These are phyloP conservation scores for Corylus avellana DNA, from an alignment of 306 rosid species.

Conservation along the genomic window DNA sequence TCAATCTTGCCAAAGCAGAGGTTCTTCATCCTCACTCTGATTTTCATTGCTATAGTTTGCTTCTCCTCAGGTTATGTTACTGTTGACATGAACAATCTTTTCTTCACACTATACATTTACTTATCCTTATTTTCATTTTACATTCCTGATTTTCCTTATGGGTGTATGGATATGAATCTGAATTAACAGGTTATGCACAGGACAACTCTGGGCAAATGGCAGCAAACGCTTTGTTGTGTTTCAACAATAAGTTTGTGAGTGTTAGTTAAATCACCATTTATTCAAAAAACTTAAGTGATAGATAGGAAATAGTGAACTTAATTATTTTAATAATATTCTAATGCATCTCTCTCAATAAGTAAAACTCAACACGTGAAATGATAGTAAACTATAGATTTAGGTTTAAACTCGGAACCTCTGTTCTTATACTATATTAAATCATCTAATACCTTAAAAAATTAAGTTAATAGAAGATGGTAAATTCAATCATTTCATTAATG, in stretches of 20 bases:
- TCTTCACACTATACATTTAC: background rate
- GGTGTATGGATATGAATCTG: background rate
- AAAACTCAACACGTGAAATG: too few relatives aligned
- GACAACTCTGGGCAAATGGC: constrained; percentile 36
- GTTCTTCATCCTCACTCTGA: constrained; percentile 13
- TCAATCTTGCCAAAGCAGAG: constrained; percentile 20
- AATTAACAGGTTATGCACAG: constrained; percentile 44
- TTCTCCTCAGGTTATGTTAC: constrained; percentile 40
- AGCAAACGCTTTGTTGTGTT: constrained; percentile 53
- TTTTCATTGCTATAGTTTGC: constrained; percentile 30
- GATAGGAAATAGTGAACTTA: too few relatives aligned
- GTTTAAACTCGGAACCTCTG: too few relatives aligned
- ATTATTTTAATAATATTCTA: too few relatives aligned
- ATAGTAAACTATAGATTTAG: too few relatives aligned
- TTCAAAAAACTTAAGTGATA: too few relatives aligned
- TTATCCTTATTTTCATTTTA: background rate
- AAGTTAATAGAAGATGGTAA: too few relatives aligned
- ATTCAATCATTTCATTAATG: background rate
- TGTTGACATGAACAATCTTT: background rate
- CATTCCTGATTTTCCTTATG: background rate
- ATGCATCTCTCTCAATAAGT: too few relatives aligned
- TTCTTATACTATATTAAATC: too few relatives aligned
- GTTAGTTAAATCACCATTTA: too few relatives aligned
- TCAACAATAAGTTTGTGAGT: constrained; percentile 51
- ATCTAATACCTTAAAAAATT: too few relatives aligned